Evolutionary conservation across 306 rosid species (phyloP).

Genomic region (Cucumis cinereus): DNA sequence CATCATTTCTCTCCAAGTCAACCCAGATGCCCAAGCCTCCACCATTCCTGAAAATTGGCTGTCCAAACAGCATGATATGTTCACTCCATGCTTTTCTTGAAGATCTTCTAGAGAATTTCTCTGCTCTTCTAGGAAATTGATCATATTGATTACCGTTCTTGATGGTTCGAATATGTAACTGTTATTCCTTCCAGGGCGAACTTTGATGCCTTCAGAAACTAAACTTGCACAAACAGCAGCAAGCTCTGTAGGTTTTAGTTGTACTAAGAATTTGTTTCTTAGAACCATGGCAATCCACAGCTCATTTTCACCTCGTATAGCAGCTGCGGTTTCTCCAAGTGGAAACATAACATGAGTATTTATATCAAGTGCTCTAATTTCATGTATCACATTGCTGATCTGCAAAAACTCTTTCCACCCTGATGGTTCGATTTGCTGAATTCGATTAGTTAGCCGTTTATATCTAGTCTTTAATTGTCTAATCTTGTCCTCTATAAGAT

Average conservation of each 20-base stretch:
- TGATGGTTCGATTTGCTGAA: slow-evolving; percentile 91
- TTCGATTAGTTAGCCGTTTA: slow-evolving; percentile 55
- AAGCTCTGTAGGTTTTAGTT: slow-evolving; percentile 68
- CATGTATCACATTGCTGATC: slow-evolving; percentile 87
- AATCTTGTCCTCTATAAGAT: slow-evolving; percentile 62
- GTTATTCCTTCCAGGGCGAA: slow-evolving; percentile 72
- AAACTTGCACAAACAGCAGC: slow-evolving; percentile 76
- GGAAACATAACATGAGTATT: slow-evolving; percentile 65
- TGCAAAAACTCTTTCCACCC: slow-evolving; percentile 99
- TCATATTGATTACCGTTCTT: slow-evolving; percentile 31
- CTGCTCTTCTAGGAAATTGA: slow-evolving; percentile 49
- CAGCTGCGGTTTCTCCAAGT: slow-evolving; percentile 85
- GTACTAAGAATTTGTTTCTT: slow-evolving; percentile 53
- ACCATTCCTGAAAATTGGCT: slow-evolving; percentile 92
- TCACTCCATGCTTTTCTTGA: slow-evolving; percentile 76
- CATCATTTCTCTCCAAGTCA: slow-evolving; percentile 93
- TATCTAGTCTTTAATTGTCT: slow-evolving; percentile 61
- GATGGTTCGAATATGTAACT: slow-evolving; percentile 66
- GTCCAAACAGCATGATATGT: slow-evolving; percentile 57
- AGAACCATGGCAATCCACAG: slow-evolving; percentile 97
- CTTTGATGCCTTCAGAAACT: slow-evolving; percentile 84
- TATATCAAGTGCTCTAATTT: slow-evolving; percentile 64
- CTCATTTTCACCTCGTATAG: slow-evolving; percentile 94
- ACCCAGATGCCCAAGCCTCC: slow-evolving; percentile 98
- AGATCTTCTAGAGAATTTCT: slow-evolving; percentile 35